Evolutionary conservation across 345 rosid genomes (phyloP).

Genomic region (Syzygium oleosum): DNA sequence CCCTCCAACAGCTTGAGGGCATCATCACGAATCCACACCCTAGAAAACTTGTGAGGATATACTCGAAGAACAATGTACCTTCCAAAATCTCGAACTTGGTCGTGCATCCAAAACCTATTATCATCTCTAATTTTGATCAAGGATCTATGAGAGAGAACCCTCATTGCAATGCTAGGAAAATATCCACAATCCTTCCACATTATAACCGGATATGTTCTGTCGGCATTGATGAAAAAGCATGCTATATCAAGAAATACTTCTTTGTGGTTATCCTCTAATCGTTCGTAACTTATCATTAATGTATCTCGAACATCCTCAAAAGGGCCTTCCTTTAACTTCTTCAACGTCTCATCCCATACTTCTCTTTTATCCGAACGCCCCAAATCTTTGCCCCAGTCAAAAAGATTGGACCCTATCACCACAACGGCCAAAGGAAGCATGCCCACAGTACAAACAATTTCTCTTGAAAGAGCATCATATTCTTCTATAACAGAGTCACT

Average conservation of each 20-base stretch:
- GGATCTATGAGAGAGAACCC: neutral
- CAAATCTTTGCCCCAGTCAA: neutral
- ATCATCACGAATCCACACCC: neutral
- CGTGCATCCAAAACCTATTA: neutral
- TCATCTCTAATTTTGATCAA: neutral
- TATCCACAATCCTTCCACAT: neutral
- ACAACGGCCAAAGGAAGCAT: neutral
- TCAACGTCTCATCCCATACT: neutral
- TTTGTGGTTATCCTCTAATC: neutral
- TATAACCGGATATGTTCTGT: neutral
- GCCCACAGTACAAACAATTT: neutral
- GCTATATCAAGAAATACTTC: neutral
- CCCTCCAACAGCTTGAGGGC: neutral
- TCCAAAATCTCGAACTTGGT: neutral
- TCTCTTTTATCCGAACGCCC: neutral
- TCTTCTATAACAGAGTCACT: neutral
- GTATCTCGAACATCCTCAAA: neutral
- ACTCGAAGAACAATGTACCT: neutral
- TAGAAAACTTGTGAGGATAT: neutral
- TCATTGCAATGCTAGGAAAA: neutral
- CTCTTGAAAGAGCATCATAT: neutral
- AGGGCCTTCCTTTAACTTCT: neutral
- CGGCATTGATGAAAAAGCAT: neutral
- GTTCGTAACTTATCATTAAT: neutral
- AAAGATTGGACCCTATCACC: neutral